Conservation (phyloP, 441 rosid species). For the Aleurites moluccanus region DNA sequence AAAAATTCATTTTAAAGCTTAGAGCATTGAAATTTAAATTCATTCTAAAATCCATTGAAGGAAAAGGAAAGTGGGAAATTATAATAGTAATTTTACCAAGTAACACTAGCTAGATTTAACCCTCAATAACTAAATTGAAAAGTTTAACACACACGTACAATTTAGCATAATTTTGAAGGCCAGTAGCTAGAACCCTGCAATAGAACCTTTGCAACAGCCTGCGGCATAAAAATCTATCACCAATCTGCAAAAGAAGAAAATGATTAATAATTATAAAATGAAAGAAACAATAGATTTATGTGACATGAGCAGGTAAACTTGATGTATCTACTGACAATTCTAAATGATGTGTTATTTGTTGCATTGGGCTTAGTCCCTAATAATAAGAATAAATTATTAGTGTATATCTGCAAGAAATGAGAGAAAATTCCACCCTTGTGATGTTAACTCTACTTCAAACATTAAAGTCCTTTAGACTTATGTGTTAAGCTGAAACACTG, state of each 20-base stretch:
- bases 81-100: slow-evolving; percentile 14
- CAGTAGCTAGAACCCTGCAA: slow-evolving; percentile 74
- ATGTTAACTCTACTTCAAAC: neutral
- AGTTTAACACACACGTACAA: slow-evolving; percentile 52
- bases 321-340: neutral
- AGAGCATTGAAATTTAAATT: neutral
- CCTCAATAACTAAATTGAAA: neutral
- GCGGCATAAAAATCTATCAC: slow-evolving; percentile 84
- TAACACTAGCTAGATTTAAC: neutral
- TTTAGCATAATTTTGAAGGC: slow-evolving; percentile 91
- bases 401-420: neutral
- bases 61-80: neutral
- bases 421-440: neutral
- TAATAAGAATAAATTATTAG: neutral
- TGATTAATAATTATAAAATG: neutral
- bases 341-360: neutral
- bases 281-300: neutral
- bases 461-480: neutral
- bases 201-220: slow-evolving; percentile 63
- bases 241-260: slow-evolving; percentile 52
- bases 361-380: neutral
- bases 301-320: neutral
- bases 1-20: no score
- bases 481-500: slow-evolving; percentile 26
- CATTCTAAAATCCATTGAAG: neutral